Base-by-base conservation (phyloP, 371 early-diverging fungal species). In the Dentiscutata heterogama region DNA sequence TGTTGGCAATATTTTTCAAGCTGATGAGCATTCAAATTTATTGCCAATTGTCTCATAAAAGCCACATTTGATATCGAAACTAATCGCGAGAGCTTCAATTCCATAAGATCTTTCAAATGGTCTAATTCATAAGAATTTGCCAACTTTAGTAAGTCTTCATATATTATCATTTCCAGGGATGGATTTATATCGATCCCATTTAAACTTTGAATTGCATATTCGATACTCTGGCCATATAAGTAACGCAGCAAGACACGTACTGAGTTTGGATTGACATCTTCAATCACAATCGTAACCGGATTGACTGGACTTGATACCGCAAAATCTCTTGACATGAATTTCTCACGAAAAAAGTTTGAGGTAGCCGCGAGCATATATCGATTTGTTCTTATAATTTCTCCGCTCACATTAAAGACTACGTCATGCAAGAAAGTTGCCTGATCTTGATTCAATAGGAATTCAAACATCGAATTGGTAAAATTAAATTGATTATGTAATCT, bases 81-180 rank as follows among this genome's bases (percentile, higher is more conserved):
- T 13, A 60, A 27, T 29, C 31, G 39, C 3, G 77, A 76, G 11
- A 76, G 63, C 39, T 46, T 76, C 7, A 56, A 35, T 14, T 76
- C 77, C 61, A 76, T 76, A 20, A 76, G 14, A 13, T 56, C 77
- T 46, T 76, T 56, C 39, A 76, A 61, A 76, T 76, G 39, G 39
- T 76, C 61, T 58, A 76, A 22, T 22, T 42, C 8, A n/a, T 61
- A 76, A 31, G 58, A 2, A 61, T 60, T 46, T 76, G 63, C 35
- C 20, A 61, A n/a, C 8, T 42, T 7, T 39, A 76, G 77, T 42
- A 76, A 11, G 22, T 76, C 77, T 29, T 14, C 13, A 20, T 76
- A 76, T 46, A 60, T 0, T 27, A 3, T 22, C 39, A 76, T n/a
- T 35, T 60, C 35, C 20, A 13, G 2, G 1, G 3, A 25, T 25